Evolutionary conservation across 2,329 filamentous ascomycete species (phyloP), one percentile per base, ranked within the genome.

Genomic region (Zymoseptoria tritici): DNA sequence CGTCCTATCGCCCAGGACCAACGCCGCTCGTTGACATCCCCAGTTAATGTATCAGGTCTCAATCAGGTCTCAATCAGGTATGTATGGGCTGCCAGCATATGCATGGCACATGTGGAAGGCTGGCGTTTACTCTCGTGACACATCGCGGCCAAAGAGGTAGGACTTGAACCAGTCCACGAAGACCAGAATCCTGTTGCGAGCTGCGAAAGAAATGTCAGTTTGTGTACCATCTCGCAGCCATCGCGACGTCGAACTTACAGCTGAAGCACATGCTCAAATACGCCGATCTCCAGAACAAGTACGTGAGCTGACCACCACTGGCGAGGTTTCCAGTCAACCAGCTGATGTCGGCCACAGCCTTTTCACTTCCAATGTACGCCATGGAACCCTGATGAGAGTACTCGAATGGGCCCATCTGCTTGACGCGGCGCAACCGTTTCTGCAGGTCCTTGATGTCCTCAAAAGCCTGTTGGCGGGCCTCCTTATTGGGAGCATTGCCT

Each of bases 211-310:
- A 16, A 57, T 11, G 62, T 72, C 59, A 70, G 68, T n/a, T n/a
- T n/a, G n/a, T n/a, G n/a, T n/a, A n/a, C n/a, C n/a, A n/a, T n/a
- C n/a, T n/a, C n/a, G n/a, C n/a, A n/a, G n/a, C n/a, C n/a, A n/a
- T n/a, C n/a, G n/a, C n/a, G n/a, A n/a, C n/a, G n/a, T n/a, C n/a
- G n/a, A n/a, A n/a, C 90, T 86, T 84, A 94, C 91, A 92, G 86
- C 92, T 97, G 78, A 99, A 99, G 85, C 93, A 97, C 94, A 99
- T 99, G 83, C 91, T 97, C 76, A 99, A 81, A 77, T 99, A 99
- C 58, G 93, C 94, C 73, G 90, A 95, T 75, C 92, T 85, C 94
- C 94, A 99, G 85, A 99, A 99, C 68, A 97, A 84, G 80, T 96
- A 99, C 59, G 94, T 99, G 78, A 97, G 81, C 61, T 73, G 72